A percentile compares a stretch with the other conserved stretches of the same genome.
Evolutionary conservation across 2,329 filamentous ascomycete species (phyloP).

Genomic region (Scedosporium dehoogii): DNA sequence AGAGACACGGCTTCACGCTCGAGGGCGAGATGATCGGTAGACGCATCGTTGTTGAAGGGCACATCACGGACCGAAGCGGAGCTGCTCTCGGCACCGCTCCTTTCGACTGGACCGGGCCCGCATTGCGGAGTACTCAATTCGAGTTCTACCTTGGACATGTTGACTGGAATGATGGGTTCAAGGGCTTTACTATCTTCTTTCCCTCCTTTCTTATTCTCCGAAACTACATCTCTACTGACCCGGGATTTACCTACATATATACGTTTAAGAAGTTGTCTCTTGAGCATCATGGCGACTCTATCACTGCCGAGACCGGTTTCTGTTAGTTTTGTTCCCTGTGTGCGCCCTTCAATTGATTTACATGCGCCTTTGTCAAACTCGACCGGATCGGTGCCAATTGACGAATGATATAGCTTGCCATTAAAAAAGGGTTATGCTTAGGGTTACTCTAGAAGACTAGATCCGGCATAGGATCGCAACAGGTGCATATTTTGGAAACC

Average conservation of each 20-base stretch:
- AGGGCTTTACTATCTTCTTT: too few relatives aligned
- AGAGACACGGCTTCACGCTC: constrained; percentile 10
- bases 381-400: not conserved
- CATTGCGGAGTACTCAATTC: not conserved
- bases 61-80: not conserved
- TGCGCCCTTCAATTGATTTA: not conserved
- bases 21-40: not conserved
- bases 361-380: not conserved
- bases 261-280: too few relatives aligned
- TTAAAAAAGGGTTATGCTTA: not conserved
- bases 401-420: not conserved
- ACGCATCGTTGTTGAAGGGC: not conserved
- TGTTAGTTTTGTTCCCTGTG: not conserved
- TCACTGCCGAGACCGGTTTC: not conserved
- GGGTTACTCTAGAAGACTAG: not conserved
- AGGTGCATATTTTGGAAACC: not conserved
- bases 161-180: not conserved
- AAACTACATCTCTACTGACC: too few relatives aligned
- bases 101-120: not conserved
- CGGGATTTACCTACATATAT: too few relatives aligned
- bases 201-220: too few relatives aligned
- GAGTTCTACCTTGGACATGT: not conserved
- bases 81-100: not conserved
- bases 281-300: not conserved
- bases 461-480: not conserved